Conservation (phyloP, 2,329 filamentous ascomycete genomes). For the Neonectria neomacrospora region DNA sequence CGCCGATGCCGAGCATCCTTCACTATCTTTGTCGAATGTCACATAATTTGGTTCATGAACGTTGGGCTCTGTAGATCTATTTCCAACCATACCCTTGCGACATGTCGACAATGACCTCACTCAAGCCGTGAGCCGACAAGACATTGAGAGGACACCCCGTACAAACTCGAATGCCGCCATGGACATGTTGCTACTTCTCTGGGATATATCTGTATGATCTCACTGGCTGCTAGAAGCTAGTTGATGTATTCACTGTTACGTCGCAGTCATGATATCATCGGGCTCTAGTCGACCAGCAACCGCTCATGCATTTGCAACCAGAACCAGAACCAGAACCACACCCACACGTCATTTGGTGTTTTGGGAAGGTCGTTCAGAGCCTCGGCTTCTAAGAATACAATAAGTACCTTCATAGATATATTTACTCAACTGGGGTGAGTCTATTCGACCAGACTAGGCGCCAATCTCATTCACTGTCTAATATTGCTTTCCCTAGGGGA, state of each 20-base stretch:
- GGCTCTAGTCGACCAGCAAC: background rate
- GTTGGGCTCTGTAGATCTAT: background rate
- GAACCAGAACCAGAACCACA: background rate
- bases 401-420: background rate
- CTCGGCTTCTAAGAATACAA: background rate
- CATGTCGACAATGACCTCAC: constrained; percentile 1
- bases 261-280: background rate
- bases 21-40: background rate
- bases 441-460: background rate
- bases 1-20: background rate
- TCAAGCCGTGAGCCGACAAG: background rate
- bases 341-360: background rate
- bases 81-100: background rate
- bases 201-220: background rate
- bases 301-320: background rate
- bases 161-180: background rate
- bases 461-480: too few relatives aligned
- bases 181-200: background rate
- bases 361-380: background rate
- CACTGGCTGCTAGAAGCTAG: background rate
- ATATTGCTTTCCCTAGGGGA: background rate
- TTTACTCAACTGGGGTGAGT: background rate
- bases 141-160: background rate
- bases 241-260: too few relatives aligned
- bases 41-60: constrained; percentile 1